Percentiles rank a stretch among this genome's conserved stretches.
Evolutionary conservation across 768 basidiomycete genomes (phyloP).

Genomic region (Hericium erinaceus): DNA sequence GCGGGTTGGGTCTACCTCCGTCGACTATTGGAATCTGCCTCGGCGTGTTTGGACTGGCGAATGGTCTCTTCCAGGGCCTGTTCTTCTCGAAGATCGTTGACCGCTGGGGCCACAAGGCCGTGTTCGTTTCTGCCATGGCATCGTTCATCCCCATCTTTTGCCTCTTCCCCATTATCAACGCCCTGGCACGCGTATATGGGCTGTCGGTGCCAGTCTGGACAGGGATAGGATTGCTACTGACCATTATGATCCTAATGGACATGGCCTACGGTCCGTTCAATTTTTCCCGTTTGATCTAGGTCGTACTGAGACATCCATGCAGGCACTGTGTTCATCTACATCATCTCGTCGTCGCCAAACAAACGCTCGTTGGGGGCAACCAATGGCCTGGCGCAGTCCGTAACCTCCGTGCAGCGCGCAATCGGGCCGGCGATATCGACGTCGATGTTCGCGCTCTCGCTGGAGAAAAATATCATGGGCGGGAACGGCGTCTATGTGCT

Average conservation of each 20-base stretch:
- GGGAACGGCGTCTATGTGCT: constrained; percentile 30
- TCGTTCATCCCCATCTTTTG: constrained; percentile 17
- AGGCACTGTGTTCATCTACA: constrained; percentile 21
- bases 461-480: constrained; percentile 31
- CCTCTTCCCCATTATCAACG: constrained; percentile 18
- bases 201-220: constrained; percentile 31
- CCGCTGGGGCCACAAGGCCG: constrained; percentile 25
- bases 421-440: constrained; percentile 43
- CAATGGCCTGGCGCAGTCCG: constrained; percentile 46
- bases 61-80: constrained; percentile 30
- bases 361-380: constrained; percentile 33
- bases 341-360: constrained; percentile 19
- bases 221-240: not conserved
- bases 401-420: constrained; percentile 35
- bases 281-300: not conserved
- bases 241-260: not conserved
- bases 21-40: constrained; percentile 28
- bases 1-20: constrained; percentile 29
- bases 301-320: not conserved
- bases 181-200: not conserved
- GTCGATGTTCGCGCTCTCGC: constrained; percentile 41
- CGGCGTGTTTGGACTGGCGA: constrained; percentile 26
- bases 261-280: constrained; percentile 27
- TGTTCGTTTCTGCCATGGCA: constrained; percentile 18
- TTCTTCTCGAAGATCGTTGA: constrained; percentile 28